phyloP scores from a whole-genome alignment of 371 early-diverging fungal genomes.

The Apophysomyces ossiformis region DNA sequence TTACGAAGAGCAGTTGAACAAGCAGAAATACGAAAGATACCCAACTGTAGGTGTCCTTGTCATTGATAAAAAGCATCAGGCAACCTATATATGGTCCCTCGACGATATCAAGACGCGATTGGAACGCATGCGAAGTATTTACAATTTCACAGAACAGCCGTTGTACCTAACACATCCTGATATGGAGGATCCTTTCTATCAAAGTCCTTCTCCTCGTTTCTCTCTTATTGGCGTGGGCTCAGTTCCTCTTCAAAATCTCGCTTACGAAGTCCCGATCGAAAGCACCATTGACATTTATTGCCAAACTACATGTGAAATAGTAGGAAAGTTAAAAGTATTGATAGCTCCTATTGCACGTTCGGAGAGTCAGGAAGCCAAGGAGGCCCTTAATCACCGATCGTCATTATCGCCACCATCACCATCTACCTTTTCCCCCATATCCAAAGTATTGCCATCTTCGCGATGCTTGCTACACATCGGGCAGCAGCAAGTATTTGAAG shows the following conservation, averaged over 20 bases:
- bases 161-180: slow-evolving; percentile 72
- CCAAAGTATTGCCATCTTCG: background rate
- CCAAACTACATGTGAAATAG: slow-evolving; percentile 54
- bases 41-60: slow-evolving; percentile 74
- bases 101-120: slow-evolving; percentile 67
- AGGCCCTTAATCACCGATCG: slow-evolving; percentile 7
- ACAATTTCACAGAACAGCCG: slow-evolving; percentile 73
- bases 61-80: slow-evolving; percentile 69
- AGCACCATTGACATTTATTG: slow-evolving; percentile 65
- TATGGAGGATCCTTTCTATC: slow-evolving; percentile 78
- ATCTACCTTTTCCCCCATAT: background rate
- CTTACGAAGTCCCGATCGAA: slow-evolving; percentile 54
- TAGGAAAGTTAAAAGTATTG: slow-evolving; percentile 55
- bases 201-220: slow-evolving; percentile 61
- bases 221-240: slow-evolving; percentile 72
- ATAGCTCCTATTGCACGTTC: slow-evolving; percentile 56
- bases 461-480: slow-evolving; percentile 40
- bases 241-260: slow-evolving; percentile 56
- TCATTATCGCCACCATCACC: background rate
- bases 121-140: slow-evolving; percentile 77
- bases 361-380: slow-evolving; percentile 19
- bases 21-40: slow-evolving; percentile 17
- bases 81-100: slow-evolving; percentile 80
- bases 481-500: slow-evolving; percentile 72
- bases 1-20: background rate